phyloP scores from a whole-genome alignment of 257 asterid species.

The Scutellaria minor region DNA sequence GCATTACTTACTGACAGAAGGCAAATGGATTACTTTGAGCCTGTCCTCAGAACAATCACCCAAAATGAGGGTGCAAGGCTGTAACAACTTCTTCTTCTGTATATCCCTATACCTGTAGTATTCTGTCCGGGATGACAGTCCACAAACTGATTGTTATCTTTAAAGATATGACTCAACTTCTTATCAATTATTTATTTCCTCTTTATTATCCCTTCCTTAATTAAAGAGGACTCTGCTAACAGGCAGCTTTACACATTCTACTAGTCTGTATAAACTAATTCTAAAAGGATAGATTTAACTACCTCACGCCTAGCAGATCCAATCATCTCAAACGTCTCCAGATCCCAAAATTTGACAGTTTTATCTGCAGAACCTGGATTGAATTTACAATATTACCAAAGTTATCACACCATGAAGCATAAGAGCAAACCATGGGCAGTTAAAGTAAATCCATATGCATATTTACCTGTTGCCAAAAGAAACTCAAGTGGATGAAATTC shows the following conservation, averaged over 20 bases:
- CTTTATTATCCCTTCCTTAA: constrained; percentile 11
- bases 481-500: constrained; percentile 98
- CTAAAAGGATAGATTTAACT: constrained; percentile 33
- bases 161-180: not conserved
- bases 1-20: constrained; percentile 2
- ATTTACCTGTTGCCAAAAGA: constrained; percentile 91
- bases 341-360: constrained; percentile 97
- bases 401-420: constrained; percentile 10
- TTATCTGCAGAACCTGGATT: constrained; percentile 95
- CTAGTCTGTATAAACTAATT: constrained; percentile 16
- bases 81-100: constrained; percentile 6
- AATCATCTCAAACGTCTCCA: constrained; percentile 98
- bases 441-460: constrained; percentile 26
- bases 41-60: constrained; percentile 17
- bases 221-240: constrained; percentile 9
- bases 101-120: not conserved
- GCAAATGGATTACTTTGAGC: constrained; percentile 15
- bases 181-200: not conserved
- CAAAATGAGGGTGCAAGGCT: not conserved
- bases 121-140: constrained; percentile 18
- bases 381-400: constrained; percentile 17
- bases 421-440: constrained; percentile 18
- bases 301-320: constrained; percentile 97
- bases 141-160: constrained; percentile 9
- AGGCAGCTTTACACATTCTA: constrained; percentile 19